phyloP scores from a whole-genome alignment of 1,139 yeast species.

The Kodamaea ohmeri region DNA sequence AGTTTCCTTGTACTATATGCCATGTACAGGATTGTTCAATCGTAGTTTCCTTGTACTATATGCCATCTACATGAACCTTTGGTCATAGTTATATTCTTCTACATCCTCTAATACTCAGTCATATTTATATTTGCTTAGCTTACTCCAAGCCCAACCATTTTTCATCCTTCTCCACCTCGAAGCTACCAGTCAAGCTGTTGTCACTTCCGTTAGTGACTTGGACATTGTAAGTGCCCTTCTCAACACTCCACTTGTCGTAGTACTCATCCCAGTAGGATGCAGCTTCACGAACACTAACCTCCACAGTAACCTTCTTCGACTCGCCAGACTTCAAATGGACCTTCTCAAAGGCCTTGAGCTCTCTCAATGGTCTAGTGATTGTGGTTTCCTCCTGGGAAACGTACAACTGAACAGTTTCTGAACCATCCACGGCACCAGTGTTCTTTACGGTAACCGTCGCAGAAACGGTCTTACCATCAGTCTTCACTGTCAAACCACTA shows the following conservation, averaged over 20 bases:
- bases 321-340: slow-evolving; percentile 43
- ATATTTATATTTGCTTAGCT: too few relatives aligned
- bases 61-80: too few relatives aligned
- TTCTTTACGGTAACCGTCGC: slow-evolving; percentile 41
- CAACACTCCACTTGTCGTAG: slow-evolving; percentile 48
- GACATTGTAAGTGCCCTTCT: slow-evolving; percentile 48
- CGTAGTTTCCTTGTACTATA: too few relatives aligned
- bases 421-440: slow-evolving; percentile 40
- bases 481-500: slow-evolving; percentile 15
- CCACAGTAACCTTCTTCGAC: slow-evolving; percentile 32
- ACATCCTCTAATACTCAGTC: too few relatives aligned
- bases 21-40: too few relatives aligned
- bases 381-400: slow-evolving; percentile 37
- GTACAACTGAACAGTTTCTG: slow-evolving; percentile 50
- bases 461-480: slow-evolving; percentile 13
- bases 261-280: slow-evolving; percentile 55
- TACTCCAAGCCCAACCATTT: slow-evolving; percentile 12
- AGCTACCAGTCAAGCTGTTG: slow-evolving; percentile 14
- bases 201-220: slow-evolving; percentile 41
- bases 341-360: slow-evolving; percentile 55
- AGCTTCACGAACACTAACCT: slow-evolving; percentile 47
- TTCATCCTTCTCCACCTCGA: slow-evolving; percentile 12
- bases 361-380: slow-evolving; percentile 53
- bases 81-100: too few relatives aligned
- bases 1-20: too few relatives aligned